A percentile compares a stretch with the other conserved stretches of the same genome.
Evolutionary conservation across 257 asterid species (phyloP).

Genomic region (Solanum appendiculatum): DNA sequence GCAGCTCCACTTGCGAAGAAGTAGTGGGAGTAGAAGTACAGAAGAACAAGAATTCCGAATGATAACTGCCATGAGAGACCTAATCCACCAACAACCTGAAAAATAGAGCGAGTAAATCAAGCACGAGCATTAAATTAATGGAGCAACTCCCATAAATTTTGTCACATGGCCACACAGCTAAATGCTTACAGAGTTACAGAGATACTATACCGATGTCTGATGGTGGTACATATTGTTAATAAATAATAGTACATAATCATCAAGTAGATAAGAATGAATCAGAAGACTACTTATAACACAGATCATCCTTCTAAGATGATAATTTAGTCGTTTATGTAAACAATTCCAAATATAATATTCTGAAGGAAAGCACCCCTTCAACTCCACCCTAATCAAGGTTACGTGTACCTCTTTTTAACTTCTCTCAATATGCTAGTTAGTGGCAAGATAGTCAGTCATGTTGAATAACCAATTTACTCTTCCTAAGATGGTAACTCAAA

Average conservation of each 20-base stretch:
- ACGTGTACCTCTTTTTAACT: background rate
- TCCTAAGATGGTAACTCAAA: background rate
- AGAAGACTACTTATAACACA: background rate
- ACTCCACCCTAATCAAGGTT: background rate
- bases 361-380: background rate
- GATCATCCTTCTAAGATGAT: background rate
- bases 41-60: conserved; percentile 83
- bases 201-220: background rate
- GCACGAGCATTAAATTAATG: background rate
- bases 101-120: background rate
- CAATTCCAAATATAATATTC: background rate
- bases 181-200: background rate
- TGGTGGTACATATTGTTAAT: background rate
- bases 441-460: background rate
- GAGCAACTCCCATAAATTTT: background rate
- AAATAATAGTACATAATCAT: background rate
- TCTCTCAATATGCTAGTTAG: background rate
- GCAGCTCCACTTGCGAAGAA: conserved; percentile 99
- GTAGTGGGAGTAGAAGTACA: conserved; percentile 94
- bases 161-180: background rate
- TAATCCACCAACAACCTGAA: conserved; percentile 85
- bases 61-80: conserved; percentile 98
- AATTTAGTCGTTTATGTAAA: background rate
- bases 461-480: background rate
- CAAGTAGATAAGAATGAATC: background rate